These are phyloP conservation scores for Pyrenophora graminea DNA, from an alignment of 2,329 filamentous ascomycete genomes.

Conservation along the genomic window DNA sequence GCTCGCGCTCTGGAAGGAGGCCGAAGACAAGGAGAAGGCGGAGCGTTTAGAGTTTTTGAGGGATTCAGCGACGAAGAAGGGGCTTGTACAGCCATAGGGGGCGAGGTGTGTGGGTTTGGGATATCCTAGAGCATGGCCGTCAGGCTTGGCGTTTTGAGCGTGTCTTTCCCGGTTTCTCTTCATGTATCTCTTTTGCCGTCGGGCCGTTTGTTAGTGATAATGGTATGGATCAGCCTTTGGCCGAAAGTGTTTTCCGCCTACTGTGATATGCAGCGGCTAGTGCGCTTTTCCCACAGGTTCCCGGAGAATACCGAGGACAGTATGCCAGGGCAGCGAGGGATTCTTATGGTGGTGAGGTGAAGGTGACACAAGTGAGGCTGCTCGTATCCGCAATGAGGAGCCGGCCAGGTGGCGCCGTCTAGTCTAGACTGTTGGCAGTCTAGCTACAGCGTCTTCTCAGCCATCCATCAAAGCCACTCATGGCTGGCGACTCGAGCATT, in stretches of 20 bases:
- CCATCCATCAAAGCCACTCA: too few relatives aligned
- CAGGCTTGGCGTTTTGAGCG: constrained; percentile 7
- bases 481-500: too few relatives aligned
- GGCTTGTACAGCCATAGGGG: constrained; percentile 7
- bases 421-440: neutral
- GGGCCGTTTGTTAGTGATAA: neutral
- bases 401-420: neutral
- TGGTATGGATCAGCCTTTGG: neutral
- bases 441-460: too few relatives aligned
- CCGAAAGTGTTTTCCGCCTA: neutral
- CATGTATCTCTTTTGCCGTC: neutral
- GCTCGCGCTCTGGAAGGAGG: constrained; percentile 40
- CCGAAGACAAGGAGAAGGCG: constrained; percentile 43
- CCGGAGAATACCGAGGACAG: neutral
- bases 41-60: constrained; percentile 44
- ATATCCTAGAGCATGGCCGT: constrained; percentile 1
- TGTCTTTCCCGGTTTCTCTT: neutral
- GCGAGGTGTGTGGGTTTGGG: neutral
- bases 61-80: constrained; percentile 25
- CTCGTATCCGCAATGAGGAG: constrained; percentile 11
- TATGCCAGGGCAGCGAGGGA: neutral
- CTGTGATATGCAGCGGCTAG: neutral
- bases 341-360: neutral
- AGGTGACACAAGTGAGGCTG: neutral
- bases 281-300: neutral